Evolutionary conservation across 2,329 filamentous ascomycete genomes (phyloP).

Genomic region (Bipolaris victoriae): DNA sequence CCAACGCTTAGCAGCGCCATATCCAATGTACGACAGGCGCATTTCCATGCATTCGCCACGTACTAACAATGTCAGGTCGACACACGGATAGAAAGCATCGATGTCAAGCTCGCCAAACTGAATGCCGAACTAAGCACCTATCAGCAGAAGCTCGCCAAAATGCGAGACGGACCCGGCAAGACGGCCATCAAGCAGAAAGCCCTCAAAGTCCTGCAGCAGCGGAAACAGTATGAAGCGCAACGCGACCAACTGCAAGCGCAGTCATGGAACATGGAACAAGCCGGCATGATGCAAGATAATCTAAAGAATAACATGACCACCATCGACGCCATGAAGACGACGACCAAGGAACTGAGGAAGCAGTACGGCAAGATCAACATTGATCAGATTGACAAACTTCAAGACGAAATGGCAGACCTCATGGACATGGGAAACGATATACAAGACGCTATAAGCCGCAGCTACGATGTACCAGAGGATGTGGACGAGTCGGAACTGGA

Average conservation of each 20-base stretch:
- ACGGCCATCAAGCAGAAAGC: constrained; percentile 92
- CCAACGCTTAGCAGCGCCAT: constrained; percentile 86
- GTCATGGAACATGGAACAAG: constrained; percentile 99
- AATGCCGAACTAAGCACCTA: constrained; percentile 90
- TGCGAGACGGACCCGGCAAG: constrained; percentile 96
- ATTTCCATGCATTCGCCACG: constrained; percentile 4
- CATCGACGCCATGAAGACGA: constrained; percentile 96
- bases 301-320: constrained; percentile 98
- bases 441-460: constrained; percentile 87
- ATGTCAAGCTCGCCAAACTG: constrained; percentile 91
- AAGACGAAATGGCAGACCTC: constrained; percentile 98
- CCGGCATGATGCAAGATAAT: constrained; percentile 98
- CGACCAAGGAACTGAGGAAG: constrained; percentile 87
- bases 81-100: constrained; percentile 80
- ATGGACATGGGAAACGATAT: constrained; percentile 99
- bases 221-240: constrained; percentile 92
- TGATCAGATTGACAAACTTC: constrained; percentile 95
- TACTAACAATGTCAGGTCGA: constrained; percentile 65
- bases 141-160: constrained; percentile 84
- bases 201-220: constrained; percentile 88
- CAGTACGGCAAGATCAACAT: constrained; percentile 98
- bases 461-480: constrained; percentile 95
- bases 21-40: constrained; percentile 66
- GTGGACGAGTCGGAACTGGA: constrained; percentile 96
- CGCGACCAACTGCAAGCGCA: constrained; percentile 93